Conservation (phyloP, 2,329 filamentous ascomycete genomes). For the Claviceps capensis region DNA sequence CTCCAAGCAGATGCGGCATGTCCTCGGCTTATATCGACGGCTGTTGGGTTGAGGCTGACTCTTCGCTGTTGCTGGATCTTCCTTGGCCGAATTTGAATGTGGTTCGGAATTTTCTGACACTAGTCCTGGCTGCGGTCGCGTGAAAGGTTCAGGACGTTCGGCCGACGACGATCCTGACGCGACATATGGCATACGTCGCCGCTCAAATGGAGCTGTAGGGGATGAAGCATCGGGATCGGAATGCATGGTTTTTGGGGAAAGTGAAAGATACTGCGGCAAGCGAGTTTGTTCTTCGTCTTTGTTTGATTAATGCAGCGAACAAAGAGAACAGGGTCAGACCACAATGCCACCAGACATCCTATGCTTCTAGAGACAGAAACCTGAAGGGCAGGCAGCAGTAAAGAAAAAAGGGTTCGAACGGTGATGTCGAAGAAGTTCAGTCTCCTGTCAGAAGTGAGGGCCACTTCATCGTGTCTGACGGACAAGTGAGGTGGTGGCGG, state of each 20-base stretch:
- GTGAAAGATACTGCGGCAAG: background rate
- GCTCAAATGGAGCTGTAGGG: constrained; percentile 7
- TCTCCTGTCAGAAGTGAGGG: constrained; percentile 14
- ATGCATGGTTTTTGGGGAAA: constrained; percentile 11
- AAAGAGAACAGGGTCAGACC: background rate
- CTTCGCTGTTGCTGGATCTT: constrained; percentile 3
- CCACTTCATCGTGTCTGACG: constrained; percentile 16
- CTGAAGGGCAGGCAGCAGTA: background rate
- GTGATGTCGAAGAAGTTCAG: constrained; percentile 8
- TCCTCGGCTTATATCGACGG: constrained; percentile 52
- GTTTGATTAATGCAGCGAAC: background rate
- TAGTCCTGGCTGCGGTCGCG: background rate
- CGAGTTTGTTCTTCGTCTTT: background rate
- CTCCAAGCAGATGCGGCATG: constrained; percentile 85
- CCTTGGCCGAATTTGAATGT: background rate
- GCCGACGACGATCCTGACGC: background rate
- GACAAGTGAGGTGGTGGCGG: constrained; percentile 1
- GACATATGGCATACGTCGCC: constrained; percentile 3
- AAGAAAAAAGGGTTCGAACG: background rate
- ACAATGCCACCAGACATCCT: constrained; percentile 3
- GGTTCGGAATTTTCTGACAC: background rate
- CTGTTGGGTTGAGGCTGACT: constrained; percentile 7
- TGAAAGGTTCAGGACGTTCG: background rate
- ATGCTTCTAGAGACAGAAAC: background rate
- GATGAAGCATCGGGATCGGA: constrained; percentile 13